Evolutionary conservation across 2,329 filamentous ascomycete species (phyloP).

Genomic region (Cephalotrichum gorgonifer): DNA sequence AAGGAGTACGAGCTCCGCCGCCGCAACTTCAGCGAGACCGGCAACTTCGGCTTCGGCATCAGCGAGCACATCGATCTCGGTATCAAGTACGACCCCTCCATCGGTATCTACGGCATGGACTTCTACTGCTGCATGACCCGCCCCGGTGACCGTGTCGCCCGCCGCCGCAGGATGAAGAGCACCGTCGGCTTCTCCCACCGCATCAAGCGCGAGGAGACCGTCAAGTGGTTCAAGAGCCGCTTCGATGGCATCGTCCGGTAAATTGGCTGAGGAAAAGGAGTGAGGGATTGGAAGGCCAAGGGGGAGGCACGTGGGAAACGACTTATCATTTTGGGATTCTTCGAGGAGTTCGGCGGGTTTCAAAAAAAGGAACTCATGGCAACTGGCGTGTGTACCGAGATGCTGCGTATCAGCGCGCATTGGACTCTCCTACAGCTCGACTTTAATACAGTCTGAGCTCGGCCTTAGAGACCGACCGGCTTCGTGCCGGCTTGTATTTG

Average conservation of each 20-base stretch:
- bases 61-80: constrained; percentile 99
- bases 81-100: constrained; percentile 99
- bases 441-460: constrained; percentile 48
- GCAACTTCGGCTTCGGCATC: constrained; percentile 99
- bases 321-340: constrained; percentile 12
- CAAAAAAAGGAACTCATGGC: constrained; percentile 15
- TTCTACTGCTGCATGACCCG: constrained; percentile 99
- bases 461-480: constrained; percentile 69
- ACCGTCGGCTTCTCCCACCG: constrained; percentile 79
- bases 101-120: constrained; percentile 99
- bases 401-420: constrained; percentile 25
- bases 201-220: constrained; percentile 88
- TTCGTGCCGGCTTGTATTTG: constrained; percentile 48
- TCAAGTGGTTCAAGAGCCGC: constrained; percentile 88
- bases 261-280: constrained; percentile 28
- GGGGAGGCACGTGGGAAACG: background rate
- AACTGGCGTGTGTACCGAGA: constrained; percentile 21
- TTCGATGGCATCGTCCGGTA: constrained; percentile 99
- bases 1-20: constrained; percentile 99
- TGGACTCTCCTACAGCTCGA: constrained; percentile 34
- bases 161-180: constrained; percentile 83
- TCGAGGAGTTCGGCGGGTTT: constrained; percentile 9
- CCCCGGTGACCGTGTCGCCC: constrained; percentile 94
- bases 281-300: constrained; percentile 11
- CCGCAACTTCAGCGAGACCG: constrained; percentile 99